phyloP scores from a whole-genome alignment of 2,329 filamentous ascomycete species.

The Xylariaceae sp. region DNA sequence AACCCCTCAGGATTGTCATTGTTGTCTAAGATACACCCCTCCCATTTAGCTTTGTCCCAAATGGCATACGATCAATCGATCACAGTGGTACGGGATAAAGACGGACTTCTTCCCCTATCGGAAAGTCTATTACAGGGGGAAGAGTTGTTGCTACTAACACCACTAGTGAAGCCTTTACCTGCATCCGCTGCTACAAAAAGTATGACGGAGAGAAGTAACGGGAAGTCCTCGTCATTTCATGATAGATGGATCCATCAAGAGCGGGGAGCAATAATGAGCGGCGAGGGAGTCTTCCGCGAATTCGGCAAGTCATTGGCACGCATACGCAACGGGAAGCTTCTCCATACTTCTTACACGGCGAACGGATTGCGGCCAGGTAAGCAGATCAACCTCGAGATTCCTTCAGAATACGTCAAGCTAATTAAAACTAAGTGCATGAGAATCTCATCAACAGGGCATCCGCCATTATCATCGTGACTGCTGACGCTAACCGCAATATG shows the following conservation, averaged over 20 bases:
- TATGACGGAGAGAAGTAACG: conserved; percentile 50
- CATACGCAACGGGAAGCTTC: conserved; percentile 74
- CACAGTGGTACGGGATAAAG: conserved; percentile 85
- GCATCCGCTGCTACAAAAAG: conserved; percentile 77
- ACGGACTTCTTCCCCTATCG: conserved; percentile 75
- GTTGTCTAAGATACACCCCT: conserved; percentile 73
- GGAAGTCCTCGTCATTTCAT: conserved; percentile 38
- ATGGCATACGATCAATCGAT: conserved; percentile 90
- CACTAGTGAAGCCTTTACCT: conserved; percentile 84
- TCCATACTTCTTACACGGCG: conserved; percentile 92
- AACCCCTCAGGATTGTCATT: conserved; percentile 74
- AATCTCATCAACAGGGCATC: conserved; percentile 84
- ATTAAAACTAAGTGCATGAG: conserved; percentile 61
- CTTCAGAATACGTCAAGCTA: conserved; percentile 13
- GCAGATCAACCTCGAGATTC: conserved; percentile 5
- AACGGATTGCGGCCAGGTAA: conserved; percentile 76
- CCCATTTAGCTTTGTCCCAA: conserved; percentile 74
- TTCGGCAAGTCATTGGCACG: conserved; percentile 82
- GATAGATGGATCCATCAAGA: conserved; percentile 56
- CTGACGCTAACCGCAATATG: conserved; percentile 87
- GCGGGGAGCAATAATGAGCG: conserved; percentile 70
- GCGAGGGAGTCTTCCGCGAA: conserved; percentile 87
- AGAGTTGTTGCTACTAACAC: conserved; percentile 82
- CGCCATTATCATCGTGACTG: conserved; percentile 84
- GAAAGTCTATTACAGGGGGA: conserved; percentile 77